phyloP scores from a whole-genome alignment of 129 eudicot genomes.

The Daucus carota region DH1_v3.0 NC_030384.2:32866501-32867000 shows the following conservation, averaged over 20 bases:
- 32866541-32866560: neutral
- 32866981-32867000: conserved; percentile 75
- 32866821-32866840: neutral
- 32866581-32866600: neutral
- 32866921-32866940: conserved; percentile 72
- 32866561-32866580: neutral
- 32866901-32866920: conserved; percentile 97
- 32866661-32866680: neutral
- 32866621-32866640: neutral
- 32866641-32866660: neutral
- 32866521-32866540: neutral
- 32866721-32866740: neutral
- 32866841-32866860: conserved; percentile 29
- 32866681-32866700: neutral
- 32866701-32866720: neutral
- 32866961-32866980: conserved; percentile 80
- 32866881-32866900: conserved; percentile 95
- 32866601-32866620: neutral
- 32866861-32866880: conserved; percentile 77
- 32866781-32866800: neutral
- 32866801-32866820: neutral
- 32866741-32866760: neutral
- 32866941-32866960: conserved; percentile 78
- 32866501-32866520: neutral
- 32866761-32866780: neutral